Percentiles rank a stretch among this genome's conserved stretches.
These are phyloP conservation scores for Morella rubra DNA, from an alignment of 306 rosid genomes.

Conservation along the genomic window DNA sequence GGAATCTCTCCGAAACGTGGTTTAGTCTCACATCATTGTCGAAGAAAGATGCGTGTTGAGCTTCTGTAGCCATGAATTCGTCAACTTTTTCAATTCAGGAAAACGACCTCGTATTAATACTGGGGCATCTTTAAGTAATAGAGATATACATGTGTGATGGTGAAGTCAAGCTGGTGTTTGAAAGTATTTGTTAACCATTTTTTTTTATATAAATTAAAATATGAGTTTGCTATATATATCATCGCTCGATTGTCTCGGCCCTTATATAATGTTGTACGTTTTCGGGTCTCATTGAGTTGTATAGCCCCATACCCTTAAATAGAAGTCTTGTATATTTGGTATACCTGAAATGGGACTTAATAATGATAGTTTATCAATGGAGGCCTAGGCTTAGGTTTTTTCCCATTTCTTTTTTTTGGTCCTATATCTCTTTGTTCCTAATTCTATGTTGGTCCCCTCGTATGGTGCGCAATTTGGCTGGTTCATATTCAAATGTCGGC, in stretches of 20 bases:
- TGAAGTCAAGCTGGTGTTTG: not conserved
- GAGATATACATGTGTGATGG: too few relatives aligned
- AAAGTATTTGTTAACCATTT: not conserved
- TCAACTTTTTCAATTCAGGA: slow-evolving; percentile 1
- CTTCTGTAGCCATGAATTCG: slow-evolving; percentile 3
- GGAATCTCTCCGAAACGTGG: not conserved
- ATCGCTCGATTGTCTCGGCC: too few relatives aligned
- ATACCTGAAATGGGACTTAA: not conserved
- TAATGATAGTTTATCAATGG: not conserved
- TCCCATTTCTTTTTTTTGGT: too few relatives aligned
- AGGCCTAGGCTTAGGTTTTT: too few relatives aligned
- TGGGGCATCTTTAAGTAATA: too few relatives aligned
- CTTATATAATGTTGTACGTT: too few relatives aligned
- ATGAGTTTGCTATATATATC: too few relatives aligned
- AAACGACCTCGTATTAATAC: too few relatives aligned
- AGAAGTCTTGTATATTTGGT: too few relatives aligned
- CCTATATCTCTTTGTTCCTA: too few relatives aligned
- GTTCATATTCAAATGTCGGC: slow-evolving; percentile 47
- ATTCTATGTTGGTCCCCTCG: not conserved
- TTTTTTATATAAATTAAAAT: not conserved
- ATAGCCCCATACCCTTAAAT: too few relatives aligned
- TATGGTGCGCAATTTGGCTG: slow-evolving; percentile 41
- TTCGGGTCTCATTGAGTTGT: too few relatives aligned
- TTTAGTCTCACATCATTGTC: slow-evolving; percentile 9
- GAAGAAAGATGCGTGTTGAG: slow-evolving; percentile 15